Conservation (phyloP, 768 basidiomycete species). For the Pholiota molesta region DNA sequence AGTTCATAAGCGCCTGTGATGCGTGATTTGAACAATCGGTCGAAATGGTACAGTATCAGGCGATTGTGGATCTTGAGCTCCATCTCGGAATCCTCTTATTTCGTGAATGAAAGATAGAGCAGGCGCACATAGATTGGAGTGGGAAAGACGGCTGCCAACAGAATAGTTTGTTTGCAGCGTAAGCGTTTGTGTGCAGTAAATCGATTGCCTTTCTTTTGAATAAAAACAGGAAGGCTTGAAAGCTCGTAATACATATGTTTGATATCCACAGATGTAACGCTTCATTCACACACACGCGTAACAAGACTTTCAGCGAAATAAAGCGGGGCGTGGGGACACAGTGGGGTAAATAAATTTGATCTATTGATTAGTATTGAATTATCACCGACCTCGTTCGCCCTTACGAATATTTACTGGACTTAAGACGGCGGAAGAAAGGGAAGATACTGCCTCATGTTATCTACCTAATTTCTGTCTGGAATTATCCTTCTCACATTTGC, state of each 20-base stretch:
- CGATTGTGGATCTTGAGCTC: background rate
- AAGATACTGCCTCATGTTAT: background rate
- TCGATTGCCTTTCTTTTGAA: background rate
- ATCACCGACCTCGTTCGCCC: no score
- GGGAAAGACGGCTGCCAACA: background rate
- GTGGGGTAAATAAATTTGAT: background rate
- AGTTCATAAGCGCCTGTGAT: no score
- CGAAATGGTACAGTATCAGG: no score
- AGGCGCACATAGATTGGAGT: background rate
- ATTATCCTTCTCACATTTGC: background rate
- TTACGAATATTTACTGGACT: background rate
- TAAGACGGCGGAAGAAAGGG: background rate
- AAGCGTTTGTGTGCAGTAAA: background rate
- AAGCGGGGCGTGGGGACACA: background rate
- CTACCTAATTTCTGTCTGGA: background rate
- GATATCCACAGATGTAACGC: background rate
- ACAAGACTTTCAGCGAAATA: background rate
- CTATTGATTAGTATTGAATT: background rate
- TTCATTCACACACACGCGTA: background rate
- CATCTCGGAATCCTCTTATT: background rate
- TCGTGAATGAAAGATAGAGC: background rate
- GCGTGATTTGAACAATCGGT: no score
- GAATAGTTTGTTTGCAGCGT: background rate
- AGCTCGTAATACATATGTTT: background rate
- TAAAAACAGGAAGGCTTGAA: background rate